A percentile compares a stretch with the other conserved stretches of the same genome.
These are phyloP conservation scores for Persicaria maculosa DNA, from an alignment of 148 eudicot species.

Conservation along the genomic window DNA sequence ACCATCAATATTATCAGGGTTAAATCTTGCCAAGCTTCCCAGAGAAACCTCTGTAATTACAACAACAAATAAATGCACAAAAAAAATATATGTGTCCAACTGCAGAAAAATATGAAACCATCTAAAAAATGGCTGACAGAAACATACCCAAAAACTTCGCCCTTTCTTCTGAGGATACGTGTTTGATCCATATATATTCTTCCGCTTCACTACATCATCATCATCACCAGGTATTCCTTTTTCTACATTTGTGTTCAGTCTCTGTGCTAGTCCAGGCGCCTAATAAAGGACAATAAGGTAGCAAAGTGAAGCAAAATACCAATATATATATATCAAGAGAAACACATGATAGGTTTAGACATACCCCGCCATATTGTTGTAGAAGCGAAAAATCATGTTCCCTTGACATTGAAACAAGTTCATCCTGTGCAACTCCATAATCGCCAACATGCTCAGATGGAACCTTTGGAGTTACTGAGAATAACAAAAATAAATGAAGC, in stretches of 20 bases:
- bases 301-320: conserved; percentile 1
- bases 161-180: conserved; percentile 88
- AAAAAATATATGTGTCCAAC: neutral
- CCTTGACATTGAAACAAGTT: conserved; percentile 58
- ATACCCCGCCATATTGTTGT: conserved; percentile 70
- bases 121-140: neutral
- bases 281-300: conserved; percentile 14
- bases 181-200: conserved; percentile 72
- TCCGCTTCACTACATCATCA: conserved; percentile 45
- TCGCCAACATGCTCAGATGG: conserved; percentile 40
- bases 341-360: conserved; percentile 17
- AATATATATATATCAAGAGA: neutral
- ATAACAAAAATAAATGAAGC: neutral
- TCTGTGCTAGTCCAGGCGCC: conserved; percentile 58
- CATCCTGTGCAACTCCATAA: conserved; percentile 48
- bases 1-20: conserved; percentile 86
- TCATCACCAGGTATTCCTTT: conserved; percentile 72
- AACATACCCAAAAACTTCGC: conserved; percentile 67
- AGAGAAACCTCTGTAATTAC: conserved; percentile 54
- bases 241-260: conserved; percentile 50
- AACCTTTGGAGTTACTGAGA: conserved; percentile 28
- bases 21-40: conserved; percentile 94
- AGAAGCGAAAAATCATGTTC: conserved; percentile 60
- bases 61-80: neutral
- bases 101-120: neutral